phyloP scores from a whole-genome alignment of 2,329 filamentous ascomycete species.

The Alternaria sp. region DNA sequence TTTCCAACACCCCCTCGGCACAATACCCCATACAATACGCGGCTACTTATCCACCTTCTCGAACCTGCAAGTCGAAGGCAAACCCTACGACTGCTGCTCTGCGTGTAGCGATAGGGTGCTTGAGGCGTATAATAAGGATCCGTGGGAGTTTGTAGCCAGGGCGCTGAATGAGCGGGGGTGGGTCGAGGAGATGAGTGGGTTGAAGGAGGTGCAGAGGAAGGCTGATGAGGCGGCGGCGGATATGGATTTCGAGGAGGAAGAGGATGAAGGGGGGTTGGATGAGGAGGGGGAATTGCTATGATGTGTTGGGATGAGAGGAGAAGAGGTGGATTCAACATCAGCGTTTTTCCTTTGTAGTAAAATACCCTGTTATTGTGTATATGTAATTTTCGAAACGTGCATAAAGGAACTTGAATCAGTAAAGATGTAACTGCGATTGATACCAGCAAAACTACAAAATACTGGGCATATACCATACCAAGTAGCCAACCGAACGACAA shows the following conservation, averaged over 20 bases:
- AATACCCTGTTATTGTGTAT: background rate
- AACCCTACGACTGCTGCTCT: slow-evolving; percentile 80
- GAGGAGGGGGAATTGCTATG: slow-evolving; percentile 62
- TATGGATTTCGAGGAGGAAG: slow-evolving; percentile 63
- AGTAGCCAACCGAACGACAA: background rate
- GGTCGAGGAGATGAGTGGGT: slow-evolving; percentile 75
- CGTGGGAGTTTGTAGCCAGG: slow-evolving; percentile 78
- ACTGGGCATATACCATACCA: background rate
- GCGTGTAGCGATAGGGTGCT: slow-evolving; percentile 77
- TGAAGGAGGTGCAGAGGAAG: slow-evolving; percentile 63
- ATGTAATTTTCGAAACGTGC: background rate
- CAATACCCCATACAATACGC: slow-evolving; percentile 81
- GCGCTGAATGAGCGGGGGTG: slow-evolving; percentile 78
- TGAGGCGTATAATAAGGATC: slow-evolving; percentile 68
- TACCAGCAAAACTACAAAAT: background rate
- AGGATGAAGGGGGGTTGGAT: slow-evolving; percentile 56
- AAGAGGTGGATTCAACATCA: background rate
- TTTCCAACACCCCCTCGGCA: slow-evolving; percentile 67
- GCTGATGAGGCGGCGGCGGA: slow-evolving; percentile 57
- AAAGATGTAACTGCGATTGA: background rate
- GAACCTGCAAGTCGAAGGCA: slow-evolving; percentile 74
- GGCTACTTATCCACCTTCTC: slow-evolving; percentile 78
- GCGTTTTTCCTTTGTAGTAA: background rate
- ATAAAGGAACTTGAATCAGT: rapidly evolving
- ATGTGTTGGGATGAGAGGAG: background rate